Evolutionary conservation across 441 rosid species (phyloP).

Genomic region (Manihot esculenta): DNA sequence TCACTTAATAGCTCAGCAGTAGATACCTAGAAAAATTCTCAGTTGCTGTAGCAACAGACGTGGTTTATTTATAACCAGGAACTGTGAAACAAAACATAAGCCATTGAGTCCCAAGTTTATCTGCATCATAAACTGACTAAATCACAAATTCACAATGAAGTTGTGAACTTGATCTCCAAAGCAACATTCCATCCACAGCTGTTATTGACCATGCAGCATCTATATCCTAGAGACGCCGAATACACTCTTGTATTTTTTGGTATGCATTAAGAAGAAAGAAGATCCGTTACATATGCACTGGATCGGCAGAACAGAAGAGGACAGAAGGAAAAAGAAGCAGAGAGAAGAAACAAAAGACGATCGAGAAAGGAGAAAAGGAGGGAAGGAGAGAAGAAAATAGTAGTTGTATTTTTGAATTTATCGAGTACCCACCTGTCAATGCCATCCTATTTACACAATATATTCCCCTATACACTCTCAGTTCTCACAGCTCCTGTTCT

Average conservation of each 20-base stretch:
- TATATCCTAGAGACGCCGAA: neutral
- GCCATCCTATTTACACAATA: no score
- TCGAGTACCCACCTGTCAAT: no score
- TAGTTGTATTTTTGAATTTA: no score
- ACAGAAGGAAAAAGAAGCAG: no score
- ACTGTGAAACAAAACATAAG: neutral
- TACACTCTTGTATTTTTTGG: neutral
- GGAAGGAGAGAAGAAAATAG: no score
- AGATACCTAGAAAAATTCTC: neutral
- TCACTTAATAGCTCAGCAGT: neutral
- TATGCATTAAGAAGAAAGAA: neutral
- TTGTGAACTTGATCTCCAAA: neutral
- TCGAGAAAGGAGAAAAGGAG: no score
- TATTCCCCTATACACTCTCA: no score
- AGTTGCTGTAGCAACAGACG: neutral
- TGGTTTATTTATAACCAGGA: neutral
- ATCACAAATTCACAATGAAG: constrained; percentile 5
- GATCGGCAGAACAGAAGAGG: no score
- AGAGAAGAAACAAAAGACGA: no score
- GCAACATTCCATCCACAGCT: neutral
- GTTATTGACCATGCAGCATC: neutral
- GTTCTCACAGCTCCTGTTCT: no score
- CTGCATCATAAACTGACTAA: neutral
- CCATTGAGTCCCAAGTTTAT: neutral
- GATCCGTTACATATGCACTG: neutral